Evolutionary conservation across 192 early-diverging fungal genomes (phyloP).

Genomic region (Rhizophagus sp.): DNA sequence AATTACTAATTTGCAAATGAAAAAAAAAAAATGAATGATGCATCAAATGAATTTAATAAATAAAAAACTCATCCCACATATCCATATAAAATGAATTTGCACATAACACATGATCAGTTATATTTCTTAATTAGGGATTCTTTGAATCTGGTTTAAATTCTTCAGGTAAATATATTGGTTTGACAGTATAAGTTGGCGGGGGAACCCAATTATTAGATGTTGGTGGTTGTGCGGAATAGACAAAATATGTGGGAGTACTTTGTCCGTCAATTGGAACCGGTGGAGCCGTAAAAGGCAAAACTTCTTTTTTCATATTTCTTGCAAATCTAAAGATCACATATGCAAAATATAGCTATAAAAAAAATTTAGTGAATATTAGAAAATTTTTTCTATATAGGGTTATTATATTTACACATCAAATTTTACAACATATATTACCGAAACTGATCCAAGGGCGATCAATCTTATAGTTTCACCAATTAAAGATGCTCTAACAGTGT

Average conservation of each 20-base stretch:
- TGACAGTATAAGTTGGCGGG: constrained; percentile 10
- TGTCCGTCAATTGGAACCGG: background rate
- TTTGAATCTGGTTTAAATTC: background rate
- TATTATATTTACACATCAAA: too few species aligned
- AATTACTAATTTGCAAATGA: too few species aligned
- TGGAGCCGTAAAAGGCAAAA: too few species aligned
- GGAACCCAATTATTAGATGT: constrained; percentile 7
- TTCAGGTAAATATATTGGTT: background rate
- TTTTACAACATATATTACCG: background rate
- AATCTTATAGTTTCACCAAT: background rate
- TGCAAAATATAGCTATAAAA: constrained; percentile 14
- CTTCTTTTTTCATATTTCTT: background rate
- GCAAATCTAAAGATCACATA: background rate
- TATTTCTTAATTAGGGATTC: background rate
- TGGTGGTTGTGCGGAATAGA: background rate
- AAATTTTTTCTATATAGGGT: background rate
- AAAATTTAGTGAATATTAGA: background rate
- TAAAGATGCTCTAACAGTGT: too few species aligned
- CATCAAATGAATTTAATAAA: too few species aligned
- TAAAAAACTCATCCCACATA: too few species aligned
- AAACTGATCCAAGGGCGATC: background rate
- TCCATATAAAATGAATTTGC: too few species aligned
- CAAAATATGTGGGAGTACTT: constrained; percentile 4
- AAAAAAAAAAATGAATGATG: too few species aligned
- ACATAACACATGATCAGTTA: too few species aligned